Evolutionary conservation across 768 basidiomycete species (phyloP), one percentile per base, ranked within the genome.

Genomic region (Podaxis pistillaris): DNA sequence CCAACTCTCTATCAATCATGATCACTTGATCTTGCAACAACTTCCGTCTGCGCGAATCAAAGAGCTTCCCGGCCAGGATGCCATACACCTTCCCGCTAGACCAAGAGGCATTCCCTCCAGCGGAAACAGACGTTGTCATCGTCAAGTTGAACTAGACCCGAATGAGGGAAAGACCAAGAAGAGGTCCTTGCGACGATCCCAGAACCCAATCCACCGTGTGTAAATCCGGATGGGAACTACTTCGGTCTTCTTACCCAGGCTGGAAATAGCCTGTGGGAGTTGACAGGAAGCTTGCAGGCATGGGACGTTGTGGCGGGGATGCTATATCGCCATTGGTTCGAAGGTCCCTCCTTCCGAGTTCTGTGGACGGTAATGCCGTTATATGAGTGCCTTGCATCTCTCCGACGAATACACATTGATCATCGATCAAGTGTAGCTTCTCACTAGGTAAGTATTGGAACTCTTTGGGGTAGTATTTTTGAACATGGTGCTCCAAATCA

Each of bases 51-150:
- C 78, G 69, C 0, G 84, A 77, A 69, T 86, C 82, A 66, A 85
- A 88, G 13, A 86, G 70, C 65, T 78, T 75, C 1, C 83, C 82
- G 0, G 82, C 83, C 36, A 81, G 60, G 60, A 77, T 72, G 41
- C 68, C 64, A 51, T 70, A 71, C 56, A 69, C 46, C 40, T 46
- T 53, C 24, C 30, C 17, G 9, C 15, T 37, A 28, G 53, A 15
- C 36, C 52, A 22, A 19, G 38, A 17, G 30, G 22, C 51, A n/a
- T 8, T 22, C 8, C 19, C 49, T 46, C 13, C 47, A n/a, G 52
- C 11, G 15, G 49, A 47, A 28, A 22, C 26, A 19, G n/a, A 11
- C 24, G 33, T n/a, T 11, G 13, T 12, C 60, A 55, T 56, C 37
- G 19, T 24, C 7, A 50, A 28, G 49, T 12, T 28, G 49, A 24